Percentiles rank a stretch among this genome's conserved stretches.
Conservation (phyloP, 2,329 filamentous ascomycete species). For the Sporothrix pallida region DNA sequence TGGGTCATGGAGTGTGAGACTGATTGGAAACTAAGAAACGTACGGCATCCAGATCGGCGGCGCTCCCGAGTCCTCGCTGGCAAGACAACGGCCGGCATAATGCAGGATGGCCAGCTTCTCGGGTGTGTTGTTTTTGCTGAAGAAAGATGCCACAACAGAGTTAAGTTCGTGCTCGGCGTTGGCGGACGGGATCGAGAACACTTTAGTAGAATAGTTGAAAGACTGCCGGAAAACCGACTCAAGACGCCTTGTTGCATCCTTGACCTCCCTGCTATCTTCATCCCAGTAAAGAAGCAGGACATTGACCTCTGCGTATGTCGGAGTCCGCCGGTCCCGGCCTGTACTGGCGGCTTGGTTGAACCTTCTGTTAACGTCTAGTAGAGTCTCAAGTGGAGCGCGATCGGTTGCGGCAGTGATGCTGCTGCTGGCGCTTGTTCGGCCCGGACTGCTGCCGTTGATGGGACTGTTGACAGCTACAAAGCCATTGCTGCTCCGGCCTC, state of each 20-base stretch:
- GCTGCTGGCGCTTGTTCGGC: not conserved
- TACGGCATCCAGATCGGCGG: conserved; percentile 37
- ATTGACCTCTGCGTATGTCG: conserved; percentile 34
- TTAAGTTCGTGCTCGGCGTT: conserved; percentile 28
- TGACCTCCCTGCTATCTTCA: conserved; percentile 31
- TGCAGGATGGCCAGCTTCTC: conserved; percentile 37
- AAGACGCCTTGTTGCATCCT: conserved; percentile 23
- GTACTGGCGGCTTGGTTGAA: conserved; percentile 35
- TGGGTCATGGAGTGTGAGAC: not conserved
- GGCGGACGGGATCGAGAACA: conserved; percentile 28
- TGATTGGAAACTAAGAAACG: conserved; percentile 2
- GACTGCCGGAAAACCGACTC: conserved; percentile 33
- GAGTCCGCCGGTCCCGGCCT: conserved; percentile 35
- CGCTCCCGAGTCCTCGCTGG: conserved; percentile 25
- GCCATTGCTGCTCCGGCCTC: conserved; percentile 10
- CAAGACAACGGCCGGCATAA: conserved; percentile 35
- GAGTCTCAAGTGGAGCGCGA: conserved; percentile 26
- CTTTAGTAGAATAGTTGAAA: conserved; percentile 34
- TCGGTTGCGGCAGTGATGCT: not conserved
- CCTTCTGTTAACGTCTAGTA: conserved; percentile 36
- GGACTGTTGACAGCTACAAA: not conserved
- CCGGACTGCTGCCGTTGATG: too few relatives aligned
- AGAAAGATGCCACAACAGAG: conserved; percentile 30
- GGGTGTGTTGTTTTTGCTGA: conserved; percentile 25
- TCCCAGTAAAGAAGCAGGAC: conserved; percentile 38